phyloP scores from a whole-genome alignment of 2,329 filamentous ascomycete species.

The Xylariales sp. region DNA sequence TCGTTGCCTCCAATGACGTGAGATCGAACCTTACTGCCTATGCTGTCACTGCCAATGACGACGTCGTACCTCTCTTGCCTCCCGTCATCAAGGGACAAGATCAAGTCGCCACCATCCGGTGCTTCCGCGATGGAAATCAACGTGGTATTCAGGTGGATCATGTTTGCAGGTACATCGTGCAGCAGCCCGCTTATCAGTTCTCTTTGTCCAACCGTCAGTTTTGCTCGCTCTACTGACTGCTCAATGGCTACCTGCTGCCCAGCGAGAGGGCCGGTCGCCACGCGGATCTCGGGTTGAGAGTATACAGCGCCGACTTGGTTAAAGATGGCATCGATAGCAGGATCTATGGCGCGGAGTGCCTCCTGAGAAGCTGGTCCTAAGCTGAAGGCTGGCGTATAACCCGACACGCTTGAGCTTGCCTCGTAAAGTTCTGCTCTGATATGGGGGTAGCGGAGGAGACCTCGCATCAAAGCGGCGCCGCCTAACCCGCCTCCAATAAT shows the following conservation, averaged over 20 bases:
- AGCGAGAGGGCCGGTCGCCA: conserved; percentile 15
- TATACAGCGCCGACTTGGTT: conserved; percentile 20
- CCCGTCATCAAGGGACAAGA: conserved; percentile 20
- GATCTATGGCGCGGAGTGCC: conserved; percentile 18
- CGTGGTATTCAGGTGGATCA: conserved; percentile 19
- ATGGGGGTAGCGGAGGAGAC: conserved; percentile 21
- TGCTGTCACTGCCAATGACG: conserved; percentile 22
- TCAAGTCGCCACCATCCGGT: conserved; percentile 10
- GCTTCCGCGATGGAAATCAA: conserved; percentile 17
- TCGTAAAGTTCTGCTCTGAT: conserved; percentile 24
- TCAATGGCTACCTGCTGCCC: conserved; percentile 15
- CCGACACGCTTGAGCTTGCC: conserved; percentile 16
- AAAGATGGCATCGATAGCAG: conserved; percentile 17
- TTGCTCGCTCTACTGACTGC: conserved; percentile 6
- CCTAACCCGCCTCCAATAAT: conserved; percentile 23
- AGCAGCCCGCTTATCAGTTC: conserved; percentile 20
- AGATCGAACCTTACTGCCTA: conserved; percentile 16
- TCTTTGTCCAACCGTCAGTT: conserved; percentile 19
- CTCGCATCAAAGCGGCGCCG: conserved; percentile 18
- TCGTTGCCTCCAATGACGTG: conserved; percentile 19
- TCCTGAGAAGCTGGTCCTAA: conserved; percentile 14
- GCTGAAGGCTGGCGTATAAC: conserved; percentile 17
- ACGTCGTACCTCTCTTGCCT: conserved; percentile 22
- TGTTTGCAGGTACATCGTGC: conserved; percentile 16
- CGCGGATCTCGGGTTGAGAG: conserved; percentile 11